Base-by-base conservation (phyloP, 2,329 filamentous ascomycete species). In the Didymella pomorum region DNA sequence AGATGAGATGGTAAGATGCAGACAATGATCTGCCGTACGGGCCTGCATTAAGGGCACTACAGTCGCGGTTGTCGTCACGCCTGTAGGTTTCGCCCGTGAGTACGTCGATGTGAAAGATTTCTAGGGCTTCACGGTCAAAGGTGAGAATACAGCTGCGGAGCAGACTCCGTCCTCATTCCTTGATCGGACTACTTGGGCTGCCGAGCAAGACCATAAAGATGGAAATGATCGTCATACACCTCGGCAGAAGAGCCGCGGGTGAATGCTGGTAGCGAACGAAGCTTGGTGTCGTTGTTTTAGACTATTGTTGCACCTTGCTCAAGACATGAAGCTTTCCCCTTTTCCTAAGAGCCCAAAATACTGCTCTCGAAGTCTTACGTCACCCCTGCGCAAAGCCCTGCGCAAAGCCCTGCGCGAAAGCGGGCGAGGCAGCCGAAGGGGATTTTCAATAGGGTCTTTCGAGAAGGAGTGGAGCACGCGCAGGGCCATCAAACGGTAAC, bases 401-500 rank as follows among this genome's bases (percentile, higher is more conserved):
- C 31, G 31, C 31, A 12, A n/a, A 21, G 18, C 16, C 7, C 16
- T 35, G 31, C 31, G 31, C 31, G 16, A 2, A 35, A 35, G 16
- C 31, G 31, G 31, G 31, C 31, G 14, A 35, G 31, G 31, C 31
- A 52, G 26, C 45, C 25, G 28, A 35, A 46, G 28, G 18, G 25
- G 16, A 3, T 42, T 48, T n/a, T 41, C 26, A n/a, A 46, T 35
- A 28, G 21, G 25, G 7, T 21, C 26, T 46, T 58, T 47, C 50
- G 45, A 54, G 56, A 58, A 58, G 45, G n/a, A 53, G 49, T 45
- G 50, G 50, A 58, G 50, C 53, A 53, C 12, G 37, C 29, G 41
- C 45, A 49, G 16, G 37, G 21, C 39, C 25, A 26, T 16, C 25
- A 35, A 37, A 37, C 39, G 29, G 45, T n/a, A 12, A 26, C 31